These are phyloP conservation scores for Aethionema arabicum DNA, from an alignment of 345 rosid species.

Conservation along the genomic window DNA sequence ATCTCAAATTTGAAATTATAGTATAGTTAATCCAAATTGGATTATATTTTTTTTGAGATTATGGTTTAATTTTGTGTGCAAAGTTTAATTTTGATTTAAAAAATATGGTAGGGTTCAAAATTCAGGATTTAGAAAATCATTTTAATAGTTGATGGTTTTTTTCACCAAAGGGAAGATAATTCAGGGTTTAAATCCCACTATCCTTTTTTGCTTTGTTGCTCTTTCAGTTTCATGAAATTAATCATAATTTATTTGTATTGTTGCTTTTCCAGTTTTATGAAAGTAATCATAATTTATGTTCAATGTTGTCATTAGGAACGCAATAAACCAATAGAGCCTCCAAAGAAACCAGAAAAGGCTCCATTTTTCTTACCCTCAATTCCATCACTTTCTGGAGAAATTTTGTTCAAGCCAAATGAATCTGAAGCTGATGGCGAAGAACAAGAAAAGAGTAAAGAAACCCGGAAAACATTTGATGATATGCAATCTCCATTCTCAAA, in stretches of 20 bases:
- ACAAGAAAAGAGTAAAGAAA: slow-evolving; percentile 36
- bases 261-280: not conserved
- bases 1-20: too few relatives aligned
- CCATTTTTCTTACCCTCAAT: slow-evolving; percentile 89
- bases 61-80: too few relatives aligned
- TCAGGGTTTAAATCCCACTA: too few relatives aligned
- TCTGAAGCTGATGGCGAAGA: slow-evolving; percentile 39
- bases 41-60: too few relatives aligned
- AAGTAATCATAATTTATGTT: slow-evolving; percentile 1
- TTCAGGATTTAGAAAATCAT: too few relatives aligned
- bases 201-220: too few relatives aligned
- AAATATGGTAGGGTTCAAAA: too few relatives aligned
- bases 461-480: slow-evolving; percentile 36
- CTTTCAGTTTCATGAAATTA: not conserved
- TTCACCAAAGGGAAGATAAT: too few relatives aligned
- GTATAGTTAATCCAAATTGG: too few relatives aligned
- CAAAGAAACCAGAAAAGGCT: slow-evolving; percentile 82
- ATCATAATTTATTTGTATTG: not conserved
- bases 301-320: slow-evolving; percentile 51
- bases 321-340: slow-evolving; percentile 93
- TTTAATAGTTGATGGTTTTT: too few relatives aligned
- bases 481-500: slow-evolving; percentile 50
- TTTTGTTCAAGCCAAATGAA: slow-evolving; percentile 65
- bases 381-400: slow-evolving; percentile 87
- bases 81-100: too few relatives aligned